phyloP scores from a whole-genome alignment of 768 basidiomycete species.

The Hygrocybe punicea region DNA sequence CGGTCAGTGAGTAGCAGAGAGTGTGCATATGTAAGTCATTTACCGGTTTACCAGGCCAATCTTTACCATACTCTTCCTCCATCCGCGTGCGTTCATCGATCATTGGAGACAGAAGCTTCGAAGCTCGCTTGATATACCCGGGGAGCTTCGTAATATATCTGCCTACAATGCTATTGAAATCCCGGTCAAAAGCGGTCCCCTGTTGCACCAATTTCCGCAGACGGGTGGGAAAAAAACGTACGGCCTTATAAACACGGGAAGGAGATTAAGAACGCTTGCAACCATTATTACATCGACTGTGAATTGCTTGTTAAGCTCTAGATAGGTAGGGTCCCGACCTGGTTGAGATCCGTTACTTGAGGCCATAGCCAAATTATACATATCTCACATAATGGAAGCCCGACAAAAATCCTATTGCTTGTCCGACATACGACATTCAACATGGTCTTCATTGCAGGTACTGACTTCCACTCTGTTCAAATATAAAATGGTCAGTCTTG shows the following conservation, averaged over 20 bases:
- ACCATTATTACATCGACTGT: slow-evolving; percentile 29
- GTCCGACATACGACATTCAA: slow-evolving; percentile 29
- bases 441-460: slow-evolving; percentile 17
- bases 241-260: slow-evolving; percentile 37
- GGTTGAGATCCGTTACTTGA: not conserved
- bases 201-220: too few relatives aligned
- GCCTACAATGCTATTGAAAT: slow-evolving; percentile 13
- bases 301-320: slow-evolving; percentile 29
- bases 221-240: slow-evolving; percentile 11
- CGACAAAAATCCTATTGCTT: slow-evolving; percentile 35
- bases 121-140: slow-evolving; percentile 7
- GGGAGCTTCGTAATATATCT: slow-evolving; percentile 2
- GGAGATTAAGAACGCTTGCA: slow-evolving; percentile 26
- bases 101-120: slow-evolving; percentile 23
- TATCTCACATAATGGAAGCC: slow-evolving; percentile 31
- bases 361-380: not conserved
- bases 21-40: not conserved
- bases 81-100: slow-evolving; percentile 21
- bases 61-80: slow-evolving; percentile 17
- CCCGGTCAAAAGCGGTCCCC: slow-evolving; percentile 1
- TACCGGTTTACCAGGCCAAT: slow-evolving; percentile 31
- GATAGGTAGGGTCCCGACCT: slow-evolving; percentile 30
- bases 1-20: not conserved
- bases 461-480: slow-evolving; percentile 8
- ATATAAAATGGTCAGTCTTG: not conserved